Evolutionary conservation across 768 basidiomycete species (phyloP), one percentile per base, ranked within the genome.

Genomic region (Phylloporus arenicola): DNA sequence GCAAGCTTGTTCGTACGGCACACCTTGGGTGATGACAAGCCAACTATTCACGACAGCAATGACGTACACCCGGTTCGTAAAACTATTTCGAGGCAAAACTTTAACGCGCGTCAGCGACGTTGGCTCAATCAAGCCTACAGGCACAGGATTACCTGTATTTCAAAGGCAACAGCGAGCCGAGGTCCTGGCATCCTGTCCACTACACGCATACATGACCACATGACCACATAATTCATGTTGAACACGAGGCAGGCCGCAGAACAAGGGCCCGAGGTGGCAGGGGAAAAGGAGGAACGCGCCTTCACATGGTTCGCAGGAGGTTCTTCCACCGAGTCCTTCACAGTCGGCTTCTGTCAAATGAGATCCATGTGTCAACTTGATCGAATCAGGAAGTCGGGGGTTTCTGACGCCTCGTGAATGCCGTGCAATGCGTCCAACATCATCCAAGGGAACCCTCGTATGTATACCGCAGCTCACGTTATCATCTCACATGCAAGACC

Each of bases 191-290:
- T 40, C 55, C 52, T 51, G 54, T 55, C 47, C 50, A 45, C 31
- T 27, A 50, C 56, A 54, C 38, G 58, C 59, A 40, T 30, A 35
- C 30, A 17, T 52, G 51, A 54, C 40, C 47, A 35, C 30, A 17
- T 52, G 51, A 54, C 40, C 47, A 38, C 50, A 48, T 46, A 39
- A 41, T 53, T 58, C 51, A 46, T 45, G 61, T 50, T 34, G 39
- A 55, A 58, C 63, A 64, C 59, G 63, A 65, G 63, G 63, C 45
- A n/a, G n/a, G n/a, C n/a, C n/a, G n/a, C n/a, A 17, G 25, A 47
- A 33, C 12, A 37, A 48, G 47, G 48, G 34, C 20, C 43, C 17
- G 19, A 50, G 44, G 50, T 47, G 24, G 40, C 43, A 39, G 45
- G 31, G 43, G 41, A 40, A 59, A 48, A 48, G 46, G 48, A 47